Base-by-base conservation (phyloP, 768 basidiomycete genomes). In the Floccularia luteovirens region DNA sequence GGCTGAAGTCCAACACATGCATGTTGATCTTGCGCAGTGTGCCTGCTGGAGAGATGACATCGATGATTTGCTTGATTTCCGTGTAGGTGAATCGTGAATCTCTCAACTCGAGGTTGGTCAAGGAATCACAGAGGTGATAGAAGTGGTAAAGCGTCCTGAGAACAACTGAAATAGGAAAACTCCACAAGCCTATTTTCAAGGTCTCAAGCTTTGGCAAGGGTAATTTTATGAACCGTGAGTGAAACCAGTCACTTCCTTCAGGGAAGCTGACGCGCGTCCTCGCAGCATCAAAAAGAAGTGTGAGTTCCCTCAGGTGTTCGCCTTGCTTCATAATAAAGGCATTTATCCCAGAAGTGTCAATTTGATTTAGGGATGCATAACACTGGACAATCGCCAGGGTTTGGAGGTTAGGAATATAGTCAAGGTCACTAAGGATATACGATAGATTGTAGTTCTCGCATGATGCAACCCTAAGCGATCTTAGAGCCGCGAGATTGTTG, bases 281-380 rank as follows among this genome's bases (percentile, higher is more conserved):
- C 8, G 20, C 32, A 14, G 38, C 14, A 30, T 39, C 11, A 14
- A 39, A 39, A 3, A 13, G 25, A 17, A 58, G 38, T 8, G 41
- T 27, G 12, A 58, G 43, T 6, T 44, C 22, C 3, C 24, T 42
- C 21, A 58, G 44, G 7, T 45, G 38, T 11, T 34, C 30, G 25
- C 48, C 40, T 24, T 58, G 57, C 13, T 38, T 38, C 14, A 35
- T 31, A 17, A 58, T 45, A 23, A 58, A 32, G n/a, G 48, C 48
- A 28, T 46, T 37, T 14, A 57, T 25, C 23, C 50, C 52, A 12
- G 43, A 38, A 24, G 47, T 48, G 34, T 49, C 43, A 16, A 44
- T 39, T 27, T 49, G 39, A 8, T 43, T 43, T 4, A 46, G 24
- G 36, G 34, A 39, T 13, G 48, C 37, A 32, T 48, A 57, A 7